A percentile compares a stretch with the other conserved stretches of the same genome.
phyloP scores from a whole-genome alignment of 2,329 filamentous ascomycete genomes.

The Xylariales sp. region DNA sequence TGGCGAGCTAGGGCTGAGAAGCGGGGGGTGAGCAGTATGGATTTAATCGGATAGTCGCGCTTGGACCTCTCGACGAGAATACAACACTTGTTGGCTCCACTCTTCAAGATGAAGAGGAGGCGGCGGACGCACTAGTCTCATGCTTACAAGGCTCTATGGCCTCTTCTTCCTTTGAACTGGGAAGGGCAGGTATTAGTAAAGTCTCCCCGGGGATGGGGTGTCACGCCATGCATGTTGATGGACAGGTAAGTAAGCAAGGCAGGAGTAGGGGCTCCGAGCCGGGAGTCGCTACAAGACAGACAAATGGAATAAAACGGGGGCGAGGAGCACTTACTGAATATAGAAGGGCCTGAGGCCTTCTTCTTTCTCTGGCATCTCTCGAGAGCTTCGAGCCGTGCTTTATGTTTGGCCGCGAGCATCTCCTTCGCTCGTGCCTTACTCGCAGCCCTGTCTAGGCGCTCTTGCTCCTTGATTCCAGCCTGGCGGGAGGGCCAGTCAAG shows the following conservation, averaged over 20 bases:
- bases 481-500: neutral
- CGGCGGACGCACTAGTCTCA: too few species aligned
- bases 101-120: too few species aligned
- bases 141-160: neutral
- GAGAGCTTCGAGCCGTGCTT: neutral
- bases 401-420: neutral
- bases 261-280: too few species aligned
- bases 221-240: too few species aligned
- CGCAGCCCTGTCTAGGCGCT: neutral
- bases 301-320: neutral
- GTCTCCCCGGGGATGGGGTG: too few species aligned
- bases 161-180: neutral
- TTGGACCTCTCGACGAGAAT: too few species aligned
- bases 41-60: too few species aligned
- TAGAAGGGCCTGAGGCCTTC: neutral
- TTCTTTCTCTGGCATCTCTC: slow-evolving; percentile 1
- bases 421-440: neutral
- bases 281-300: neutral
- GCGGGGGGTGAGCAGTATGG: too few species aligned
- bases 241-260: too few species aligned
- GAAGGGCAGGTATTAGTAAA: neutral
- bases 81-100: too few species aligned
- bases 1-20: too few species aligned
- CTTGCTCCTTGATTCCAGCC: slow-evolving; percentile 16
- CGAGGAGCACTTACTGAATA: slow-evolving; percentile 13